Conservation (phyloP, 345 rosid species). For the Gossypium anomalum region DNA sequence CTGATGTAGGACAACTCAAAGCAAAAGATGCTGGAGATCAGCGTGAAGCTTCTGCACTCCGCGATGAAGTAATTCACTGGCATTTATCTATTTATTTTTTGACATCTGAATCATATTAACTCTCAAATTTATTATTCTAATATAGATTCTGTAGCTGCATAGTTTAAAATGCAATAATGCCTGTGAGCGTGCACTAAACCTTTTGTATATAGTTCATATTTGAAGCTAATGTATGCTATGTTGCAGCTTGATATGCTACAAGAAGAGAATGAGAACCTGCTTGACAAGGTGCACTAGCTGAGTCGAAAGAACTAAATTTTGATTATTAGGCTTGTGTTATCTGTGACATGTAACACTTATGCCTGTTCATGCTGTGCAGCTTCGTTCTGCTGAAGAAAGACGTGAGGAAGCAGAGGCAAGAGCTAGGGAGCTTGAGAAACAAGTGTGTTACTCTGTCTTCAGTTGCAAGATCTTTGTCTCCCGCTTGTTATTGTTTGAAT, state of each 20-base stretch:
- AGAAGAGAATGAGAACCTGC: conserved; percentile 76
- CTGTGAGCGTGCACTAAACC: not conserved
- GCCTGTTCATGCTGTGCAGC: conserved; percentile 43
- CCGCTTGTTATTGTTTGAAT: not conserved
- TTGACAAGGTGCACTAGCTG: conserved; percentile 55
- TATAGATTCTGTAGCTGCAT: not conserved
- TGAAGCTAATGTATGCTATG: conserved; percentile 25
- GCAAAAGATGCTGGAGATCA: conserved; percentile 63
- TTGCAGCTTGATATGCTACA: conserved; percentile 94
- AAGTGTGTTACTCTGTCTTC: conserved; percentile 40
- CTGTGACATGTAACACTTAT: conserved; percentile 21
- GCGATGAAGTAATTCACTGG: conserved; percentile 74
- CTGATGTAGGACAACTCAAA: conserved; percentile 54
- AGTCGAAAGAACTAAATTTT: not conserved
- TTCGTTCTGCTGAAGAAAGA: conserved; percentile 70
- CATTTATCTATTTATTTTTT: conserved; percentile 12
- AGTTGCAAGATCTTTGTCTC: not conserved
- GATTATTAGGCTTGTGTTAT: conserved; percentile 13
- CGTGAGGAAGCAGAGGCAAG: conserved; percentile 87
- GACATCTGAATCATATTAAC: not conserved
- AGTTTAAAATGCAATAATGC: not conserved
- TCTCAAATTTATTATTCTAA: not conserved
- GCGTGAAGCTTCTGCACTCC: conserved; percentile 93
- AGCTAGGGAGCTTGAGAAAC: conserved; percentile 96
- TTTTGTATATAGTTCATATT: conserved; percentile 21